Base-by-base conservation (phyloP, 176 grass and related monocot species). In the Rhynchospora tenuis region DNA sequence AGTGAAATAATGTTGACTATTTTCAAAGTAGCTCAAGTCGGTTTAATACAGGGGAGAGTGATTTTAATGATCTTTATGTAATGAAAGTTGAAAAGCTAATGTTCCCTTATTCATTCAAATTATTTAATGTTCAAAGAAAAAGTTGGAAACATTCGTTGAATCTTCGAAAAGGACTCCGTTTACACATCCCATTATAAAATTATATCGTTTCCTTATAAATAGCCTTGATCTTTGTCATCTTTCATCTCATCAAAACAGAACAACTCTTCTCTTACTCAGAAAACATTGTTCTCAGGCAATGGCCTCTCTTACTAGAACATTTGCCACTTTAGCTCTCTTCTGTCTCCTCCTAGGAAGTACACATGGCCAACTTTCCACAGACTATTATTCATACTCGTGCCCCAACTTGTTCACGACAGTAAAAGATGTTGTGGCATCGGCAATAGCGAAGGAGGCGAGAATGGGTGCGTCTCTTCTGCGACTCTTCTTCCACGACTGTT, bases 401-500 rank as follows among this genome's bases (percentile, higher is more conserved):
- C 92, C 92, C 27, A 73, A 86, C 7, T 73, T 94, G 83, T 79
- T 87, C 13, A 26, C 3, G 13, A 82, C 89, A 6, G 92, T 94
- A 9, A 89, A 64, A 55, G 58, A 68, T 19, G 95, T 57, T 0
- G 19, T 98, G 54, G 11, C 72, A 17, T 61, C 90, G 0, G 95
- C 95, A 31, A 86, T 94, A 46, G 59, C 59, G 19, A 67, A 1
- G 3, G 94, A 97, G 91, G 31, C 68, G 19, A 88, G 94, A 63
- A 70, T 97, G 80, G 94, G 94, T n/a, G 94, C 94, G 14, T 97
- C 94, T 28, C 84, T 97, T 14, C 14, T 97, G 9, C 88, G 94
- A 12, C 94, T 97, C 86, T 94, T 97, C 84, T 97, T 97, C 84
- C 94, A 97, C 45, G 94, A 97, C 88, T 93, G 91, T 85, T 93